Evolutionary conservation across 495 filamentous ascomycete genomes (phyloP), one percentile per base, ranked within the genome.

Genomic region (Diplogelasinospora grovesii): DNA sequence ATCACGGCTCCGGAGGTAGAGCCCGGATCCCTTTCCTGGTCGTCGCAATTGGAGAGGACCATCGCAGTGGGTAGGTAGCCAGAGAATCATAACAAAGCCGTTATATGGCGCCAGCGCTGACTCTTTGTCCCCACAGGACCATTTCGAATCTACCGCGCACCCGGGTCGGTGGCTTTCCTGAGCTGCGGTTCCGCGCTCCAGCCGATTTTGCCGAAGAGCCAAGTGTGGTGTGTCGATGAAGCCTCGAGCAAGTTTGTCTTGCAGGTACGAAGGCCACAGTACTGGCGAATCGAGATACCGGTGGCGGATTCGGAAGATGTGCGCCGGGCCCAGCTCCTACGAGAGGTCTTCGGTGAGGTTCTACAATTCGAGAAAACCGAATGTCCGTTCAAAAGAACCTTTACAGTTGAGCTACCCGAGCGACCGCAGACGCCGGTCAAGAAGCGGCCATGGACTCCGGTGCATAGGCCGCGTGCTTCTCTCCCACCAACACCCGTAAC

Each of bases 221-320:
- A 92, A 56, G 92, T 80, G 45, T 95, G 89, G 89, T 92, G 85
- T 61, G 85, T 95, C 15, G 85, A 94, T 56, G 83, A 83, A 30
- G 78, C 81, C 26, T 82, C 81, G 24, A 70, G 67, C 59, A 88
- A 81, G 45, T 94, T 92, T 51, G 82, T 92, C 5, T 53, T 95
- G 45, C 82, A 86, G 39, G 84, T 92, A 36, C 74, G 85, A 22
- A 73, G 79, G 20, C 77, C 87, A 11, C 81, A 81, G 32, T 94
- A 89, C 54, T 95, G 90, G 70, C 79, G 89, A 29, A 92, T 95
- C 49, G 89, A 95, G 50, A 57, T 95, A 6, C 85, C 88, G 2
- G 69, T 75, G 27, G 63, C 65, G 10, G 73, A 72, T 0, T 59
- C 70, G 0, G 78, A 82, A 18, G 78, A 92, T 41, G 63, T 66